Conservation (phyloP, 305 asterid species). For the Solanum aculeatissimum region DNA sequence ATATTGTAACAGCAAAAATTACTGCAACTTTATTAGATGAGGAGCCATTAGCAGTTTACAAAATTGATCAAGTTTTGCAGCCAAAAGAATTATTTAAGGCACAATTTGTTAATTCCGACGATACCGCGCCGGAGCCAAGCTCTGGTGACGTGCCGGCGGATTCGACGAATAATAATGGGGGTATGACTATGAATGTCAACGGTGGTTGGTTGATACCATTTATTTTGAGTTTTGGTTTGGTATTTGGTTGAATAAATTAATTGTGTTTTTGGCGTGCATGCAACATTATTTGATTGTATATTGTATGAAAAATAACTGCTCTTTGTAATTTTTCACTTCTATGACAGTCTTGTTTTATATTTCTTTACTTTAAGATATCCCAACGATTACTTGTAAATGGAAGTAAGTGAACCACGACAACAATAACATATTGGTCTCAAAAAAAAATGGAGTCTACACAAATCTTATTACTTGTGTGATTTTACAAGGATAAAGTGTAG, state of each 20-base stretch:
- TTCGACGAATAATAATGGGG: constrained; percentile 5
- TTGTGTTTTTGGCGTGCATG: background rate
- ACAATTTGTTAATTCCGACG: constrained; percentile 14
- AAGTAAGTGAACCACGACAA: background rate
- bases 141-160: constrained; percentile 14
- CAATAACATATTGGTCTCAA: too few relatives aligned
- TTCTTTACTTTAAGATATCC: background rate
- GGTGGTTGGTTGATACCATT: background rate
- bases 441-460: too few relatives aligned
- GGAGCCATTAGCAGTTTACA: constrained; percentile 57
- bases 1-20: constrained; percentile 40
- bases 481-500: too few relatives aligned
- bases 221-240: background rate
- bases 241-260: background rate
- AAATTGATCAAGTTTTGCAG: constrained; percentile 45
- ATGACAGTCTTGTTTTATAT: background rate
- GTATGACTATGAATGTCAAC: background rate
- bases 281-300: background rate
- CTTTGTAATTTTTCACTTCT: background rate
- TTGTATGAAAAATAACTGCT: background rate
- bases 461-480: too few relatives aligned
- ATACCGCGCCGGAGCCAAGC: constrained; percentile 17
- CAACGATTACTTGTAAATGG: background rate
- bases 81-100: constrained; percentile 51
- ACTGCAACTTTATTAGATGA: constrained; percentile 53